Evolutionary conservation across 257 asterid genomes (phyloP).

Genomic region (Fraxinus pennsylvanica): DNA sequence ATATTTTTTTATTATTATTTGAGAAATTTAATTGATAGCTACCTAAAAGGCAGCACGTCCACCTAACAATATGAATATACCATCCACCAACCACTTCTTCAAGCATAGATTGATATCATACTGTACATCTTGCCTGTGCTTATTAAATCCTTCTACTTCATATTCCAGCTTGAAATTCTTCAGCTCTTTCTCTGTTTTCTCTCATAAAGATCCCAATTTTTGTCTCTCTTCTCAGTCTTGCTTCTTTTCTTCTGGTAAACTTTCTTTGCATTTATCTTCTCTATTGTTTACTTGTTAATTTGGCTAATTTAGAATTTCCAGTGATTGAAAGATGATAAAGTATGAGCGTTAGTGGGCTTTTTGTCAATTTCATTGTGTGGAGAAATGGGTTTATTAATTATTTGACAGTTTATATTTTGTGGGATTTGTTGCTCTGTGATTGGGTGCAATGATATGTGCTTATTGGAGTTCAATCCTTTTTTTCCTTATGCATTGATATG

Average conservation of each 20-base stretch:
- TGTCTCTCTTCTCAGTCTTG: conserved; percentile 35
- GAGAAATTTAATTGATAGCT: background rate
- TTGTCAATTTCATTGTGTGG: background rate
- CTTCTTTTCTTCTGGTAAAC: conserved; percentile 50
- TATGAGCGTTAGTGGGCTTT: conserved; percentile 13
- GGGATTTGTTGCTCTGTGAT: conserved; percentile 8
- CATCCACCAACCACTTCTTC: conserved; percentile 40
- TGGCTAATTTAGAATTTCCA: conserved; percentile 8
- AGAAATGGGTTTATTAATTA: conserved; percentile 10
- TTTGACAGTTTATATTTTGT: conserved; percentile 9
- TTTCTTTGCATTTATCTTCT: background rate
- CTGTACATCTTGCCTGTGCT: conserved; percentile 9
- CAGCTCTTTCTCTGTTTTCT: conserved; percentile 25
- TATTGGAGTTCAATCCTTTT: conserved; percentile 1
- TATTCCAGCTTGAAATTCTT: conserved; percentile 18
- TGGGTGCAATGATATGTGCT: conserved; percentile 19
- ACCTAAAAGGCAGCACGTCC: background rate
- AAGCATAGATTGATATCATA: background rate
- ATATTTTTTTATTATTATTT: background rate
- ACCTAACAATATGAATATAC: conserved; percentile 53
- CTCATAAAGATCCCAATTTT: conserved; percentile 22
- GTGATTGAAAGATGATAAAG: conserved; percentile 8
- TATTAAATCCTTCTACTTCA: conserved; percentile 19
- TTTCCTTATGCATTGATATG: background rate
- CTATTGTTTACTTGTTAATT: conserved; percentile 1